A percentile compares a stretch with the other conserved stretches of the same genome.
phyloP scores from a whole-genome alignment of 2,329 filamentous ascomycete species.

The Magnaporthiopsis rhizophila region DNA sequence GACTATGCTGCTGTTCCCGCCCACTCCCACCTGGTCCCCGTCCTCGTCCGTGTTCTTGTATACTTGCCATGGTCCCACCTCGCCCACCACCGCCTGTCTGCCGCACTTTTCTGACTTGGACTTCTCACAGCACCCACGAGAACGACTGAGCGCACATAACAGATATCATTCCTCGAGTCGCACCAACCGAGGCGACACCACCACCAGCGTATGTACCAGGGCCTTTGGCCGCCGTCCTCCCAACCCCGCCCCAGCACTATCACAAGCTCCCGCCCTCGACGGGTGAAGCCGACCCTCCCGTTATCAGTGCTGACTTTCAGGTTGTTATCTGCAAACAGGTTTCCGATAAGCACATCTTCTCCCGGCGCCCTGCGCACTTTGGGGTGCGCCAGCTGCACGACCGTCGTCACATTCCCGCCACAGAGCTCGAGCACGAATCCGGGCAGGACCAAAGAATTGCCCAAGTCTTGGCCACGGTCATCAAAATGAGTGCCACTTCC shows the following conservation, averaged over 20 bases:
- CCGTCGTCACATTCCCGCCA: background rate
- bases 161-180: background rate
- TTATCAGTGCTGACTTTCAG: background rate
- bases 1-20: background rate
- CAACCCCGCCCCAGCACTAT: too few relatives aligned
- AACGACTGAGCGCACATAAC: background rate
- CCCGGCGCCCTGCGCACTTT: background rate
- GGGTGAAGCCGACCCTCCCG: background rate
- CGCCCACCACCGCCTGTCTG: background rate
- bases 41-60: background rate
- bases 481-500: slow-evolving; percentile 3
- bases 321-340: background rate
- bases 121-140: background rate
- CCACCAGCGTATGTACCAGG: too few relatives aligned
- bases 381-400: background rate
- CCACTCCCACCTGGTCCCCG: background rate
- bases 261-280: background rate
- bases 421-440: background rate
- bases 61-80: background rate
- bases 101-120: background rate
- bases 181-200: background rate
- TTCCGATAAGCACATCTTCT: background rate
- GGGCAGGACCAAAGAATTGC: background rate
- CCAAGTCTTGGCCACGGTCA: slow-evolving; percentile 1
- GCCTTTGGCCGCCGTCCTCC: background rate